These are phyloP conservation scores for Fraxinus americana DNA, from an alignment of 257 asterid species.

Conservation along the genomic window DNA sequence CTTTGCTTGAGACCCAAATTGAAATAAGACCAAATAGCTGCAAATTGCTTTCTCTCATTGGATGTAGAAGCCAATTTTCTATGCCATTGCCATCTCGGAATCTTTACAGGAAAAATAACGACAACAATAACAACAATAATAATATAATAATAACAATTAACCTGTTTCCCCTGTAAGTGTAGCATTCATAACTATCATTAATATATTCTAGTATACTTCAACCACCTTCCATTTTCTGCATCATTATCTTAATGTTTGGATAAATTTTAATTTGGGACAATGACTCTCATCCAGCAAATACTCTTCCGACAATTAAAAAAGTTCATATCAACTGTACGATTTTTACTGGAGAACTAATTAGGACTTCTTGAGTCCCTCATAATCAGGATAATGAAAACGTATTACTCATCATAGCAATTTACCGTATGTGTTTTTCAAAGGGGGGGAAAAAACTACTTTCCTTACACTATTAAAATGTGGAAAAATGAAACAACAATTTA, in stretches of 20 bases:
- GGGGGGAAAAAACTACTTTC: not conserved
- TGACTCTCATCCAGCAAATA: not conserved
- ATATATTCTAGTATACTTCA: not conserved
- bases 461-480: not conserved
- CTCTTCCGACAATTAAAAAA: not conserved
- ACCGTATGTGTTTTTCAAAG: not conserved
- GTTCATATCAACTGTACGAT: not conserved
- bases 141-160: not conserved
- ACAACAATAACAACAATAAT: not conserved
- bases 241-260: not conserved
- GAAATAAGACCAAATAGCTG: conserved; percentile 86
- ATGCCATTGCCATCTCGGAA: conserved; percentile 33
- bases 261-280: not conserved
- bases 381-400: not conserved
- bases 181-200: conserved; percentile 3
- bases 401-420: not conserved
- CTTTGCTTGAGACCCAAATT: conserved; percentile 89
- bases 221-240: not conserved
- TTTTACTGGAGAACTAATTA: not conserved
- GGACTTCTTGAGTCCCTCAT: not conserved
- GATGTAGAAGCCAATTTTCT: conserved; percentile 64
- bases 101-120: conserved; percentile 19
- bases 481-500: no score
- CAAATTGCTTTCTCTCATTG: conserved; percentile 75
- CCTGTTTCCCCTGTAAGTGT: not conserved